phyloP scores from a whole-genome alignment of 805 yeast genomes.

The Cyberlindnera suaveolens region DNA sequence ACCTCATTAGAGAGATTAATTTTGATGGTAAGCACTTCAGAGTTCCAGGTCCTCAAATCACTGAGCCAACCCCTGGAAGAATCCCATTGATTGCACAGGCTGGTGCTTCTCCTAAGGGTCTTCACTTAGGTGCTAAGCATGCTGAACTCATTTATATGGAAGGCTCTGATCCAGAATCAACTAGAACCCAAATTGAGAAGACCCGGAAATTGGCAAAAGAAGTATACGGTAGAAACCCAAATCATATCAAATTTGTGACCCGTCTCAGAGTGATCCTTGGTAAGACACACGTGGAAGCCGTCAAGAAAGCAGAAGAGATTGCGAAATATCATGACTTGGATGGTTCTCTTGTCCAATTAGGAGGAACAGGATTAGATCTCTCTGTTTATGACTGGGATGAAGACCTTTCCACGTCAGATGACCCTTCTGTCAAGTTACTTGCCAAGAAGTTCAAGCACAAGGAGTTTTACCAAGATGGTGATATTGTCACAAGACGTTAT shows the following conservation, averaged over 20 bases:
- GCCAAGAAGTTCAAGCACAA: constrained; percentile 24
- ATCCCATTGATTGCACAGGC: constrained; percentile 41
- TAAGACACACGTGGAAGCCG: constrained; percentile 36
- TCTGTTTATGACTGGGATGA: constrained; percentile 41
- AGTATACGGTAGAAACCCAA: constrained; percentile 33
- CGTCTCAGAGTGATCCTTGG: constrained; percentile 32
- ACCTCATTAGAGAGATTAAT: constrained; percentile 34
- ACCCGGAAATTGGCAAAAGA: constrained; percentile 30
- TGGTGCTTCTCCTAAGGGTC: constrained; percentile 38
- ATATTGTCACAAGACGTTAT: constrained; percentile 25
- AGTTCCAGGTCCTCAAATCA: constrained; percentile 34
- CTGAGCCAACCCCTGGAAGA: constrained; percentile 39
- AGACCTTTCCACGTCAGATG: constrained; percentile 30
- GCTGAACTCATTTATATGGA: constrained; percentile 37
- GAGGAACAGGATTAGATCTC: constrained; percentile 40
- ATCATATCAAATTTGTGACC: constrained; percentile 34
- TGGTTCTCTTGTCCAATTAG: constrained; percentile 39
- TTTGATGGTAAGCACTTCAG: constrained; percentile 35
- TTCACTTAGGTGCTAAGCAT: constrained; percentile 37
- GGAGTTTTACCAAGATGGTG: constrained; percentile 16
- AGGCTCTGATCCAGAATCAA: constrained; percentile 28
- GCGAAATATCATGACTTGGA: constrained; percentile 30
- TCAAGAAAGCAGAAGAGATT: constrained; percentile 28
- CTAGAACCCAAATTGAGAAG: constrained; percentile 26
- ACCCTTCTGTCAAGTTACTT: constrained; percentile 30